Evolutionary conservation across 805 yeast species (phyloP), one percentile per base, ranked within the genome.

Genomic region (Candida michaelii): DNA sequence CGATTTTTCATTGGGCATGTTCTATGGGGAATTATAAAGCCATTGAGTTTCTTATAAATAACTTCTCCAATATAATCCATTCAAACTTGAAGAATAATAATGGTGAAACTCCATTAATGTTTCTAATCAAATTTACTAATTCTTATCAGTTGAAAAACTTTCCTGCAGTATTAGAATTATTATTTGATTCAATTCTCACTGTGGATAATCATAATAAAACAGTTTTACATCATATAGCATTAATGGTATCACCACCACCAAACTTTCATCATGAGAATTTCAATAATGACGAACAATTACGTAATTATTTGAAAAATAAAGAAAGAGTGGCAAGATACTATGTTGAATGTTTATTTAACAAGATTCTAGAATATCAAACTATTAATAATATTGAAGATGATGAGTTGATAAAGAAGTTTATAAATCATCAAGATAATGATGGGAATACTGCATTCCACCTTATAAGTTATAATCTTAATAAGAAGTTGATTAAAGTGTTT

Each of bases 401-500:
- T 35, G 59, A 62, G 19, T 43, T 66, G 14, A 69, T 76, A 24
- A 46, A 52, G 21, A 62, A 67, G 40, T 66, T 93, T 52, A 83
- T 91, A 40, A 91, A 93, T 59, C 85, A 85, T n/a, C 87, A 84
- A 49, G 99, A 93, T 65, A 71, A 80, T 42, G 90, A 90, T 55
- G 99, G 99, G 18, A 97, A 93, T 59, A 93, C 99, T 0, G 90
- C 97, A 36, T 71, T 93, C 46, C 95, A 90, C 58, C 86, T 93
- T 43, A 95, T 95, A 0, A 93, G 97, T 16, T 71, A 80, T 30
- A 66, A 76, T 16, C 93, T 96, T 16, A 78, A 84, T 37, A 64
- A 75, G 42, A 81, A 86, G 39, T 78, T 93, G 42, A 89, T 87
- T 17, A 88, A 85, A 47, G 89, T 88, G 45, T 73, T 93, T 41